Base-by-base conservation (phyloP, 129 eudicot genomes). In the Solidago caesia region DNA sequence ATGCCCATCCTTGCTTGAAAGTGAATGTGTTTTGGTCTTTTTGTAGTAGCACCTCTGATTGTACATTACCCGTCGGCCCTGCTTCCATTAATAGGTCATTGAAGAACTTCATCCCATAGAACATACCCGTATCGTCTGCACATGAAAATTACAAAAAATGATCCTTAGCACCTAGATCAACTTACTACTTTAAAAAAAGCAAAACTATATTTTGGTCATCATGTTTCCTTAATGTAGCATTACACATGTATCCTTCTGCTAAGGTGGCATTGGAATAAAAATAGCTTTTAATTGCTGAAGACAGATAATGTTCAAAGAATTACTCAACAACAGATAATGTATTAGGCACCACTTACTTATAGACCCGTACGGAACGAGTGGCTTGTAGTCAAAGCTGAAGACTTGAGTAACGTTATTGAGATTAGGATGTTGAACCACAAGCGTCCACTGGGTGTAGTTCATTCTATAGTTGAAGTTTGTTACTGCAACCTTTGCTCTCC, bases 81-180 rank as follows among this genome's bases (percentile, higher is more conserved):
- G 96, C 97, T 87, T 92, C 91, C 97, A 87, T 92, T 26, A 92
- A 79, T 80, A 89, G 65, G 74, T 89, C 97, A 71, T 92, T 92
- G 87, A 77, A 92, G 84, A 84, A 92, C 56, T 92, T 92, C 82
- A 82, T 89, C 12, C 97, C 97, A 2, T 84, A 92, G 59, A 92
- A 87, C 97, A 92, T 92, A 14, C 92, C 97, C 5, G 97, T 89
- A 80, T 92, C 96, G 58, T 92, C 97, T 92, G 86, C 83, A 79
- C 51, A 79, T 5, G 3, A 2, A 25, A 71, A 62, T 8, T 41
- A 63, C 47, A 64, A 42, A 60, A 6, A 1, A 14, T 29, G 39
- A 33, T 25, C 39, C 41, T 67, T 43, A 64, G 48, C 9, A 73
- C 58, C 51, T 45, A 15, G 69, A 14, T 48, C 49, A 9, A 6